Base-by-base conservation (phyloP, 2,329 filamentous ascomycete genomes). In the Pseudogymnoascus sp. region DNA sequence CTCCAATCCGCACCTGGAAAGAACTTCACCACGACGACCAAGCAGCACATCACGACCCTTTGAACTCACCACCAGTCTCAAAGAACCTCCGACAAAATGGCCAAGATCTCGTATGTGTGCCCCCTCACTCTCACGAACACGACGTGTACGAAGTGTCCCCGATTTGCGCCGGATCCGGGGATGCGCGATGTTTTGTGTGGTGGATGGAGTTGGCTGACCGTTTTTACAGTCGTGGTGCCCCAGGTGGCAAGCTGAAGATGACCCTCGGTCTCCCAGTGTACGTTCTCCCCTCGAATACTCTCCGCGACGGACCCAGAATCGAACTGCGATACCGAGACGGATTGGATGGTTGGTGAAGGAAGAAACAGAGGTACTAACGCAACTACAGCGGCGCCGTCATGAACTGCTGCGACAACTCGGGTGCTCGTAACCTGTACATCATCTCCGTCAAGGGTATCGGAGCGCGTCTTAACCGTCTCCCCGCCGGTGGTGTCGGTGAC, bases 221-320 rank as follows among this genome's bases (percentile, higher is more conserved):
- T 64, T 41, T 38, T 37, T 68, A 71, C 71, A 87, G 84, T 69
- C 84, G 91, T 86, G 90, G 89, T 89, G 89, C 91, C 85, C 89
- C 92, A 76, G 94, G 94, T 87, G 95, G 95, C 90, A 99, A 99
- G 90, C 90, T 97, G 76, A 97, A 96, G 90, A 99, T 99, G 94
- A 97, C 94, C 80, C 91, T 99, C 81, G 94, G 91, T 97, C 91
- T 99, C 75, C 94, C 94, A 82, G 91, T 96, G 92, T 97, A 96
- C 80, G 91, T 90, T 75, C 67, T 58, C 15, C 25, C 60, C 15
- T 58, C 57, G 57, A 58, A 61, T 57, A 59, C 39, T 43, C 18
- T 37, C 28, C 53, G 37, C 58, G 58, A 62, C 20, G 18, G n/a
- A 57, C 41, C 36, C 18, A 36, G 33, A 58, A 36, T 36, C 33